phyloP scores from a whole-genome alignment of 176 grass and related monocot genomes.

The Typha latifolia region DNA sequence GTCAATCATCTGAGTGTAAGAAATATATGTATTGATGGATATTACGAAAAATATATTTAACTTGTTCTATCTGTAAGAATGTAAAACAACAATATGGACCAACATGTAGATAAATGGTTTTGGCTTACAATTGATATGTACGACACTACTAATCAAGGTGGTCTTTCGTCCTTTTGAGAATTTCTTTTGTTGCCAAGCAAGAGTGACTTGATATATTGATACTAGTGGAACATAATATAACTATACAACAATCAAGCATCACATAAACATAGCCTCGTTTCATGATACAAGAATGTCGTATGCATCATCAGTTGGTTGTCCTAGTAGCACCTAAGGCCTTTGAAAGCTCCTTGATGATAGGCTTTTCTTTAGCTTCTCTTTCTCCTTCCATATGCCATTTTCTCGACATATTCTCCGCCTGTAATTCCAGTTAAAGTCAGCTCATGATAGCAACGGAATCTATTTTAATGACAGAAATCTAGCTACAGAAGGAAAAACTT shows the following conservation, averaged over 20 bases:
- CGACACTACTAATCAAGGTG: too few relatives aligned
- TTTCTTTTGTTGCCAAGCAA: background rate
- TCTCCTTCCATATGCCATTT: slow-evolving; percentile 53
- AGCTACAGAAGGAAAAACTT: background rate
- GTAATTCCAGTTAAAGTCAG: slow-evolving; percentile 12
- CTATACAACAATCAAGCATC: background rate
- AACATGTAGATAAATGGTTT: too few relatives aligned
- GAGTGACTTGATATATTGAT: background rate
- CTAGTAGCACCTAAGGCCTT: slow-evolving; percentile 41
- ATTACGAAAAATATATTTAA: too few relatives aligned
- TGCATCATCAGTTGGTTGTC: slow-evolving; percentile 35
- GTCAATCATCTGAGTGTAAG: too few relatives aligned
- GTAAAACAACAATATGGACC: too few relatives aligned
- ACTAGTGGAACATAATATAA: background rate
- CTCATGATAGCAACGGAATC: background rate
- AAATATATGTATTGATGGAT: too few relatives aligned
- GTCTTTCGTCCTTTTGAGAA: too few relatives aligned
- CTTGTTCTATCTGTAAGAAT: too few relatives aligned
- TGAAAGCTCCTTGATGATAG: slow-evolving; percentile 52
- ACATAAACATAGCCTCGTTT: background rate
- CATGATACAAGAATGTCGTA: background rate
- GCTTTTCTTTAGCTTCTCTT: slow-evolving; percentile 49
- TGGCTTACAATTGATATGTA: too few relatives aligned
- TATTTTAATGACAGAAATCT: background rate
- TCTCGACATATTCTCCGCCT: slow-evolving; percentile 51